phyloP scores from a whole-genome alignment of 2,329 filamentous ascomycete species.

The Dactylellina parvicollis region DNA sequence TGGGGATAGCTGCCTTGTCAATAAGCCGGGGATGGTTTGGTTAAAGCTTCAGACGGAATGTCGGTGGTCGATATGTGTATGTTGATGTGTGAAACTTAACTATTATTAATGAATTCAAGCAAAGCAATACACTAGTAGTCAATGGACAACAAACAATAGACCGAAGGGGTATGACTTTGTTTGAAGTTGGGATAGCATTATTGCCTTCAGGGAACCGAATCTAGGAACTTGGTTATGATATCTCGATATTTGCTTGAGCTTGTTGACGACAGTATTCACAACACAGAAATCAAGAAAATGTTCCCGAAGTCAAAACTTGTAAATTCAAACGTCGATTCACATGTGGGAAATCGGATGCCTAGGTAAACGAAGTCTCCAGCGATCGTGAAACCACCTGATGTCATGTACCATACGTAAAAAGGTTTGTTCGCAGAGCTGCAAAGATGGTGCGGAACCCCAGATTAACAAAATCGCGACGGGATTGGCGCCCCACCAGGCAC shows the following conservation, averaged over 20 bases:
- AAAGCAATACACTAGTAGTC: conserved; percentile 17
- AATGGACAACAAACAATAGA: no score
- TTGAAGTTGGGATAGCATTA: no score
- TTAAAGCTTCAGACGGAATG: conserved; percentile 19
- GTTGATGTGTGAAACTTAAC: neutral
- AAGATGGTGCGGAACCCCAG: conserved; percentile 12
- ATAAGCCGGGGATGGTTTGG: neutral
- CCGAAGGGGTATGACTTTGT: no score
- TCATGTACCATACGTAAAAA: conserved; percentile 8
- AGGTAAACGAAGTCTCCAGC: no score
- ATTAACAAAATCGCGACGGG: neutral
- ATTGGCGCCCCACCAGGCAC: conserved; percentile 18
- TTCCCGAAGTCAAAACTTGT: no score
- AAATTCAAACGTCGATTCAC: no score
- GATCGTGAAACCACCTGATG: conserved; percentile 23
- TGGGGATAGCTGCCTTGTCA: conserved; percentile 42
- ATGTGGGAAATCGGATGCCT: no score
- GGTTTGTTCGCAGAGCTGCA: conserved; percentile 3
- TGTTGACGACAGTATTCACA: no score
- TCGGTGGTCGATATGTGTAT: conserved; percentile 3
- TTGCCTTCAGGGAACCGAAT: no score
- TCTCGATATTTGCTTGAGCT: no score
- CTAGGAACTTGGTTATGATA: no score
- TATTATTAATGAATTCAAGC: conserved; percentile 7
- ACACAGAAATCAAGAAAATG: no score